Evolutionary conservation across 129 eudicot genomes (phyloP), one percentile per base, ranked within the genome.

Genomic region (Chrysanthemum lavandulifolium): DNA sequence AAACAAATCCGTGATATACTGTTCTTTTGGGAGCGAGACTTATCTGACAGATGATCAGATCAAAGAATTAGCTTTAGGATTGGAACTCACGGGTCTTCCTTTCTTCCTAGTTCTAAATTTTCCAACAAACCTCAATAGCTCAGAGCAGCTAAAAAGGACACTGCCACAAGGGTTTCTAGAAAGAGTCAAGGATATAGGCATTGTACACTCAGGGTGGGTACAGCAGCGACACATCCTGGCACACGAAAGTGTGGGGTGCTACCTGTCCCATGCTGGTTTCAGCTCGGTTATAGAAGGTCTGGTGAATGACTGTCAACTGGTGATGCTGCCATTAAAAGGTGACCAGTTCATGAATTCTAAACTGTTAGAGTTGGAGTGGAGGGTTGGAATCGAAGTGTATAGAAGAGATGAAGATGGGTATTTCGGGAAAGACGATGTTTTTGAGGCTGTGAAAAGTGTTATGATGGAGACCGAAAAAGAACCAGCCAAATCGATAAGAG

Each of bases 321-420:
- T 84, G 13, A 67, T 78, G 80, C 10, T 86, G 68, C 25, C 88
- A 2, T 56, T 59, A 14, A 84, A 79, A 71, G 80, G 82, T 27
- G 87, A 87, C 23, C 89, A 87, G 61, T 71, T 69, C 15, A 2
- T 82, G 62, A 84, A 84, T 45, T 73, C 73, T 31, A 84, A 73
- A 76, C 75, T 87, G 2, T 56, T 87, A 31, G 72, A 75, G 71
- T 69, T 50, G 15, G 88, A 87, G 21, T 33, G 81, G 67, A 79
- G 47, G 75, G 84, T 73, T 43, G 88, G 88, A 10, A 77, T 84
- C 58, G 89, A 85, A 73, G 84, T 87, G 9, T 71, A 84, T 27
- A 67, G 89, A 71, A 82, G 84, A 13, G 93, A 87, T 69, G 85
- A 79, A 50, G 89, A 84, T 82, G 92, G 92, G 71, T 73, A 77